Evolutionary conservation across 306 rosid species (phyloP).

Genomic region (Canavalia gladiata): DNA sequence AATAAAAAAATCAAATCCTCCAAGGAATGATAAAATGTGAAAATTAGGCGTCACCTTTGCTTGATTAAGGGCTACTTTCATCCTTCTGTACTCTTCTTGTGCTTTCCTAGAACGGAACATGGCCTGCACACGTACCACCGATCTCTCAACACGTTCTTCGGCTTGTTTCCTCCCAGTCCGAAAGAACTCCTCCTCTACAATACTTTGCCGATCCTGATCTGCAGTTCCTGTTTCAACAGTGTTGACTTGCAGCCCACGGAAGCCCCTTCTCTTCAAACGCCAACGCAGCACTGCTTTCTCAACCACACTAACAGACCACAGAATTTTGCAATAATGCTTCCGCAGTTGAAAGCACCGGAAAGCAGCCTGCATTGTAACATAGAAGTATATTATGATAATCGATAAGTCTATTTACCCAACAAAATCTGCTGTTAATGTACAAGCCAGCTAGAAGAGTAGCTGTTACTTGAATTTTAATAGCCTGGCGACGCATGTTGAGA

Average conservation of each 20-base stretch:
- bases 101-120: constrained; percentile 96
- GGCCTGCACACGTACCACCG: constrained; percentile 83
- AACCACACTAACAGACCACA: constrained; percentile 92
- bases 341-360: constrained; percentile 82
- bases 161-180: constrained; percentile 81
- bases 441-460: constrained; percentile 38
- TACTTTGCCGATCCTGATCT: constrained; percentile 61
- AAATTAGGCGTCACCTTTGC: constrained; percentile 64
- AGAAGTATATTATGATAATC: neutral
- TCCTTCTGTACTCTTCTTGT: constrained; percentile 86
- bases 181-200: constrained; percentile 82
- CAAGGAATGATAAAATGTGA: neutral
- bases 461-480: constrained; percentile 89
- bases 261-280: constrained; percentile 91
- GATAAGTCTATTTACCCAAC: neutral
- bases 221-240: constrained; percentile 40
- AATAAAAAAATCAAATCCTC: constrained; percentile 21
- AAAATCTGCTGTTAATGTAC: neutral
- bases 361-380: constrained; percentile 73
- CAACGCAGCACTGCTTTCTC: constrained; percentile 94
- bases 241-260: constrained; percentile 82
- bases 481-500: constrained; percentile 78
- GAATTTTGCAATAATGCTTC: constrained; percentile 79
- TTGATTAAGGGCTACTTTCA: constrained; percentile 78
- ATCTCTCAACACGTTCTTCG: constrained; percentile 79